A percentile compares a stretch with the other conserved stretches of the same genome.
Evolutionary conservation across 257 asterid species (phyloP).

Genomic region (Euphrasia confusa): DNA sequence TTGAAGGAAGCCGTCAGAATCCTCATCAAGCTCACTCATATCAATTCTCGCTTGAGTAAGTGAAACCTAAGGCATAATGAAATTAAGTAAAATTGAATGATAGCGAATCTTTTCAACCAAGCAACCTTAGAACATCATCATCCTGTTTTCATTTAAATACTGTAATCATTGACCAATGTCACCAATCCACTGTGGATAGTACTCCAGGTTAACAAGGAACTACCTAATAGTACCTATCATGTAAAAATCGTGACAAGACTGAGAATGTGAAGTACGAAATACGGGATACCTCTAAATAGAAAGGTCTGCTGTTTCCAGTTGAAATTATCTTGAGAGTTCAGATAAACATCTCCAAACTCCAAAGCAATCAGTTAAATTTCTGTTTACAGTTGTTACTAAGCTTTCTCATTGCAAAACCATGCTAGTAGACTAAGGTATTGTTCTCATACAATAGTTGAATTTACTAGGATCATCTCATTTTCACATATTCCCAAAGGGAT

Average conservation of each 20-base stretch:
- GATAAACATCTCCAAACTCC: conserved; percentile 1
- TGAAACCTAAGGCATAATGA: conserved; percentile 64
- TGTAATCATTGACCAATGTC: too few species aligned
- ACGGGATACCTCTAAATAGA: conserved; percentile 9
- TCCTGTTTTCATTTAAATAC: too few species aligned
- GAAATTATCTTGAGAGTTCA: neutral
- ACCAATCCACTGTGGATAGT: too few species aligned
- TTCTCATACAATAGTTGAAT: neutral
- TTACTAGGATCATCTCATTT: conserved; percentile 12
- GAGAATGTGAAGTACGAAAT: neutral
- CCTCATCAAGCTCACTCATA: conserved; percentile 99
- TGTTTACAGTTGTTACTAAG: neutral
- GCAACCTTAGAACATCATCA: too few species aligned
- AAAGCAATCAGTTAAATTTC: too few species aligned
- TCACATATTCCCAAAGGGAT: conserved; percentile 6
- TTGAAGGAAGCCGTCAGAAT: conserved; percentile 98
- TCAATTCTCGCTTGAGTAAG: conserved; percentile 98
- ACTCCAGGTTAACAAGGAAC: too few species aligned
- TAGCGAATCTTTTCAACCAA: neutral
- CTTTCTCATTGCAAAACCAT: neutral
- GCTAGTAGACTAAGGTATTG: conserved; percentile 1
- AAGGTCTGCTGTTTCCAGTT: neutral
- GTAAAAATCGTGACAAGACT: too few species aligned
- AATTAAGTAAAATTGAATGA: conserved; percentile 17
- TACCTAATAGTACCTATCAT: too few species aligned